phyloP scores from a whole-genome alignment of 2,329 filamentous ascomycete genomes.

The Lasiodiplodia gonubiensis region DNA sequence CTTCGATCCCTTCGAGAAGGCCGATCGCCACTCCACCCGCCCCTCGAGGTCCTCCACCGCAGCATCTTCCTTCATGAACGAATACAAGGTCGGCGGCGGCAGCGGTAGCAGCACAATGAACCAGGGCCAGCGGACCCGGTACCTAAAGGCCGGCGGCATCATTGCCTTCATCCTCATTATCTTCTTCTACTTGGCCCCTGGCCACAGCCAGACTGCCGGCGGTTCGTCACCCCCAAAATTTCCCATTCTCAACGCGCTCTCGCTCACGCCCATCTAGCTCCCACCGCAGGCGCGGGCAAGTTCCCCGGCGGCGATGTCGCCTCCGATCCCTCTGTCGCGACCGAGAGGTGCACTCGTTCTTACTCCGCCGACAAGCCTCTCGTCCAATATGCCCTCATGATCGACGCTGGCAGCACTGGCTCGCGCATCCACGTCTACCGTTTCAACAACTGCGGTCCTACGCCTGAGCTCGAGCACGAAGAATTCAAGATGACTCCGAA shows the following conservation, averaged over 20 bases:
- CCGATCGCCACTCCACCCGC: slow-evolving; percentile 47
- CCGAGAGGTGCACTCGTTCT: slow-evolving; percentile 80
- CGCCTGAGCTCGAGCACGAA: slow-evolving; percentile 93
- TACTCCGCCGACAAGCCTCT: slow-evolving; percentile 88
- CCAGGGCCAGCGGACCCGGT: slow-evolving; percentile 65
- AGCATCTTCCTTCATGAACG: slow-evolving; percentile 48
- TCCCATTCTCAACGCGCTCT: slow-evolving; percentile 1
- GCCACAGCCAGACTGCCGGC: slow-evolving; percentile 31
- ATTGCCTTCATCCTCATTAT: slow-evolving; percentile 63
- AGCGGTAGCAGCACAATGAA: slow-evolving; percentile 55
- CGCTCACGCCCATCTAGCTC: slow-evolving; percentile 5
- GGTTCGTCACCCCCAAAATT: slow-evolving; percentile 14
- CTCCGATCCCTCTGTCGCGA: slow-evolving; percentile 65
- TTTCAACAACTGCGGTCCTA: slow-evolving; percentile 97
- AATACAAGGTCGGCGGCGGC: slow-evolving; percentile 49
- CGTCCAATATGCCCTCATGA: slow-evolving; percentile 97
- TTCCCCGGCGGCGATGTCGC: slow-evolving; percentile 50
- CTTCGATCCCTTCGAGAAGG: slow-evolving; percentile 55
- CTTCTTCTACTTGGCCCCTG: slow-evolving; percentile 62
- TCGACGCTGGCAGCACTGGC: slow-evolving; percentile 96
- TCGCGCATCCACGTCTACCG: slow-evolving; percentile 98
- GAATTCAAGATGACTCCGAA: slow-evolving; percentile 93
- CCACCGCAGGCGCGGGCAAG: slow-evolving; percentile 20
- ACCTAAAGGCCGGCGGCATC: slow-evolving; percentile 66
- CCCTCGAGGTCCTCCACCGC: slow-evolving; percentile 39